phyloP scores from a whole-genome alignment of 257 asterid genomes.

The Nicotiana undulata region DNA sequence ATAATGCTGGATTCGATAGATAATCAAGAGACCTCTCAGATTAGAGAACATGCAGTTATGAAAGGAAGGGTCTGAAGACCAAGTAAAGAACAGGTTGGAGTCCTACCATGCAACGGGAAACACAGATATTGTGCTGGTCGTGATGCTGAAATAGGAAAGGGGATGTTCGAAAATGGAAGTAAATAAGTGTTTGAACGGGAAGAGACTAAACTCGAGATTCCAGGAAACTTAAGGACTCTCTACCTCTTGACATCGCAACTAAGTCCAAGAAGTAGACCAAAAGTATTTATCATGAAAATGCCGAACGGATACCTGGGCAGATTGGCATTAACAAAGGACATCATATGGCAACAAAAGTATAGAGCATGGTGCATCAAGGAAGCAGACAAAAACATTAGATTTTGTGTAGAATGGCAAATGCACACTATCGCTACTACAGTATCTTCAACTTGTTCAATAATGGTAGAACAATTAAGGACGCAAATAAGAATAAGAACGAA shows the following conservation, averaged over 20 bases:
- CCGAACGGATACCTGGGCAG: neutral
- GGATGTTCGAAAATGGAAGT: neutral
- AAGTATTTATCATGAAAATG: neutral
- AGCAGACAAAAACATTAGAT: neutral
- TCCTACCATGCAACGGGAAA: neutral
- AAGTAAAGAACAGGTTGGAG: neutral
- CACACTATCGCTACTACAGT: neutral
- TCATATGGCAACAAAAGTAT: neutral
- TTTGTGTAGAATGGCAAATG: neutral
- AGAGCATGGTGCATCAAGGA: neutral
- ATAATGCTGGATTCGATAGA: neutral
- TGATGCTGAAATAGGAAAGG: neutral
- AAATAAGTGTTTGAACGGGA: neutral
- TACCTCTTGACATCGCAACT: neutral
- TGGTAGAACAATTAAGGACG: neutral
- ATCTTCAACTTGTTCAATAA: neutral
- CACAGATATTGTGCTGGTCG: neutral
- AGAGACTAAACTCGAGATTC: neutral
- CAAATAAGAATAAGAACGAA: neutral
- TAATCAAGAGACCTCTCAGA: neutral
- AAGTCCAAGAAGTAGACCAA: neutral
- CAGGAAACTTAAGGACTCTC: neutral
- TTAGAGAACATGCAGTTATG: neutral
- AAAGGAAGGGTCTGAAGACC: neutral
- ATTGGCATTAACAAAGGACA: neutral